Evolutionary conservation across 768 basidiomycete genomes (phyloP).

Genomic region (Lactarius tabidus): DNA sequence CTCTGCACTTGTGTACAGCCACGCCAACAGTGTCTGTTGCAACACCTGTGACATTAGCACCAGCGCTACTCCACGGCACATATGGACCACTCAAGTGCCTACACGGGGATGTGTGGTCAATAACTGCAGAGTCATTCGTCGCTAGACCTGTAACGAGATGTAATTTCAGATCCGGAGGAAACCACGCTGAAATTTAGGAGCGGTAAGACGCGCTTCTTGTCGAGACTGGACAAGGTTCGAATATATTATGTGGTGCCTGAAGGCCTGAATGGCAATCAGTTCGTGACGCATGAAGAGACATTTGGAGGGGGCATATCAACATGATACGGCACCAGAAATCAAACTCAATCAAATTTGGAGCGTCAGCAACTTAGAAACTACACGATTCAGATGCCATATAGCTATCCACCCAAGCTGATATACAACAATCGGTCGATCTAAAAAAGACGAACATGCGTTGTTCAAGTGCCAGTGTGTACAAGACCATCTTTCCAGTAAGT

Average conservation of each 20-base stretch:
- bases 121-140: no score
- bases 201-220: no score
- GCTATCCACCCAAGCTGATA: slow-evolving; percentile 10
- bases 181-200: no score
- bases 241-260: not conserved
- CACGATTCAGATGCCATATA: not conserved
- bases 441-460: slow-evolving; percentile 26
- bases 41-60: no score
- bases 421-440: slow-evolving; percentile 18
- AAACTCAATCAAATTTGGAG: not conserved
- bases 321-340: not conserved
- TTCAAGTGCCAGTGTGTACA: slow-evolving; percentile 68
- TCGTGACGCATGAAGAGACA: not conserved
- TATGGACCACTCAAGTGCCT: no score
- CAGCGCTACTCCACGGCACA: no score
- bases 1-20: no score
- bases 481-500: slow-evolving; percentile 97
- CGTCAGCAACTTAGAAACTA: not conserved
- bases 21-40: no score
- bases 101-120: no score
- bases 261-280: not conserved
- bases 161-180: no score
- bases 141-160: no score
- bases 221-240: not conserved
- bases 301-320: not conserved